phyloP scores from a whole-genome alignment of 306 rosid species.

The Vigna trinervia region DNA sequence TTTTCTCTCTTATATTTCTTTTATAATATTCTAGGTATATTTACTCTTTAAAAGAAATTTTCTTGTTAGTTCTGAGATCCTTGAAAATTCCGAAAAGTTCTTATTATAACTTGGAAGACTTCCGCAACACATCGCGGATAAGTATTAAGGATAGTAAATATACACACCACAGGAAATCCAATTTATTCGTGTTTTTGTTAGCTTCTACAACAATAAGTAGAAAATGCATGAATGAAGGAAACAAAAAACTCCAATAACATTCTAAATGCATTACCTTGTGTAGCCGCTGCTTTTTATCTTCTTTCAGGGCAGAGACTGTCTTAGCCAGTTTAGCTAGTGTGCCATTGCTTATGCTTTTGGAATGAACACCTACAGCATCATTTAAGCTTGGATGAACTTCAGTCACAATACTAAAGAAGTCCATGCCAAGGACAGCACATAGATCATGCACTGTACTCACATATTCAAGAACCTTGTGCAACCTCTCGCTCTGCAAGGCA shows the following conservation, averaged over 20 bases:
- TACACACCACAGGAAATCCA: no score
- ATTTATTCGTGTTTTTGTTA: no score
- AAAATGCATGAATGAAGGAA: constrained; percentile 16
- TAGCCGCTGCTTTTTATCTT: constrained; percentile 78
- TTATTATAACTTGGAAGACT: no score
- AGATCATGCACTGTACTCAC: constrained; percentile 86
- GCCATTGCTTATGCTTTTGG: constrained; percentile 89
- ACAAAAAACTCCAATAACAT: constrained; percentile 11
- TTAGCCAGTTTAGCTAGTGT: constrained; percentile 78
- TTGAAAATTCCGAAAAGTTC: no score
- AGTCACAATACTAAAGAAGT: constrained; percentile 81
- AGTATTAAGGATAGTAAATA: no score
- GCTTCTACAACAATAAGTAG: background rate
- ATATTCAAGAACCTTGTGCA: constrained; percentile 79
- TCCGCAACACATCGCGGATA: no score
- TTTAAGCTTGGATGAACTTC: constrained; percentile 96
- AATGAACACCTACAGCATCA: constrained; percentile 79
- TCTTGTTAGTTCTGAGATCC: no score
- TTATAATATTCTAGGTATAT: no score
- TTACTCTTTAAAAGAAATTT: no score
- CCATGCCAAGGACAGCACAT: constrained; percentile 91
- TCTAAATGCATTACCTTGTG: constrained; percentile 58
- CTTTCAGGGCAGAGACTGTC: constrained; percentile 73
- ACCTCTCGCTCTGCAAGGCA: constrained; percentile 72
- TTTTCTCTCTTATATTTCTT: no score